Percentiles rank a stretch among this genome's conserved stretches.
phyloP scores from a whole-genome alignment of 2,329 filamentous ascomycete genomes.

The Apiospora malaysiana region DNA sequence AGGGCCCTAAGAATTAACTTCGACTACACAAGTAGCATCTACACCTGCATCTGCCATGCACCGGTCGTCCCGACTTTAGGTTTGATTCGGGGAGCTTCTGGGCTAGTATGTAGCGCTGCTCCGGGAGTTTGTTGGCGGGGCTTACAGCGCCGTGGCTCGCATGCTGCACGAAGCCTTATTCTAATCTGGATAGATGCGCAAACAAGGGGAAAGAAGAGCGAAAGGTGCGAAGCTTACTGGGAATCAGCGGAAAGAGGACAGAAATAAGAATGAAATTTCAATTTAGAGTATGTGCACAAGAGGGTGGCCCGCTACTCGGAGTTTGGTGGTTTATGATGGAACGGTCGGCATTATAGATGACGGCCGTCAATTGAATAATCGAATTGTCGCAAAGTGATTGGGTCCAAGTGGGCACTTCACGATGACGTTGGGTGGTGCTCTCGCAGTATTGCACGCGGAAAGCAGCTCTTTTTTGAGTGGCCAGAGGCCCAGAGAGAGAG shows the following conservation, averaged over 20 bases:
- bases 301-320: not conserved
- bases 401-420: constrained; percentile 13
- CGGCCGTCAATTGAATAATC: not conserved
- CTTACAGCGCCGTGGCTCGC: constrained; percentile 1
- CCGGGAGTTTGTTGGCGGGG: constrained; percentile 2
- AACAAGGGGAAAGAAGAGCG: not conserved
- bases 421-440: constrained; percentile 19
- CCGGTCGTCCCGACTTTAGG: constrained; percentile 9
- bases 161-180: not conserved
- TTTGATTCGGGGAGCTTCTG: constrained; percentile 8
- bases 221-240: too few species aligned
- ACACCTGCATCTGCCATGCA: constrained; percentile 15
- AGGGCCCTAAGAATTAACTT: constrained; percentile 14
- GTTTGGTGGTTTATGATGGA: constrained; percentile 1
- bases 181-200: not conserved
- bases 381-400: constrained; percentile 9
- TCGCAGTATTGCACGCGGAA: not conserved
- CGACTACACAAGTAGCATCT: constrained; percentile 13
- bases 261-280: not conserved
- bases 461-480: not conserved
- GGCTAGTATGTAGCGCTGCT: constrained; percentile 7
- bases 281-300: not conserved
- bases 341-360: constrained; percentile 11
- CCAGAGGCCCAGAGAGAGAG: not conserved
- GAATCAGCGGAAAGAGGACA: not conserved